Evolutionary conservation across 805 yeast genomes (phyloP).

Genomic region (Monosporozyma aquatica): DNA sequence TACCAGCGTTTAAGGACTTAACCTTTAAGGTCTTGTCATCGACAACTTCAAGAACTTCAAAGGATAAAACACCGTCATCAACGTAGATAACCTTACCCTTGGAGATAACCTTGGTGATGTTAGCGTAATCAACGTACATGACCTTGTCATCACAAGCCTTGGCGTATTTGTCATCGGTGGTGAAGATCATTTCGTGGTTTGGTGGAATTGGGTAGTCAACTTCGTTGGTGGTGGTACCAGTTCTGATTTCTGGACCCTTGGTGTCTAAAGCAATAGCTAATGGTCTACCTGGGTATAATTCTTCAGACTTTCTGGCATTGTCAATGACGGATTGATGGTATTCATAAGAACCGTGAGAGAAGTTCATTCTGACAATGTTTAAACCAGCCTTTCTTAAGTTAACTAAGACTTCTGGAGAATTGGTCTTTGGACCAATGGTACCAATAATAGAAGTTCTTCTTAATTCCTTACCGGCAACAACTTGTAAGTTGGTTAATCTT

Average conservation of each 20-base stretch:
- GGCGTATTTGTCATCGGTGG: constrained; percentile 79
- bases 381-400: constrained; percentile 93
- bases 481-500: constrained; percentile 79
- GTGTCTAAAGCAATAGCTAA: constrained; percentile 97
- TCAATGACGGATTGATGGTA: constrained; percentile 96
- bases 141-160: constrained; percentile 63
- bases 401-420: constrained; percentile 74
- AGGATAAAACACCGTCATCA: constrained; percentile 96
- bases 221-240: constrained; percentile 82
- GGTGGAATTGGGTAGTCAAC: constrained; percentile 75
- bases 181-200: constrained; percentile 83
- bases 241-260: constrained; percentile 99
- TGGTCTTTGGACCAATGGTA: constrained; percentile 98
- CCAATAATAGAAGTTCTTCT: constrained; percentile 97
- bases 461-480: constrained; percentile 65
- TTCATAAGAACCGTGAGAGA: constrained; percentile 96
- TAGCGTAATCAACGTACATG: constrained; percentile 90
- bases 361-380: constrained; percentile 97
- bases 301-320: constrained; percentile 91
- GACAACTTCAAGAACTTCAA: constrained; percentile 77
- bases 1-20: constrained; percentile 86
- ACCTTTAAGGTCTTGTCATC: constrained; percentile 80
- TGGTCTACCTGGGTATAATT: constrained; percentile 88
- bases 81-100: constrained; percentile 85
- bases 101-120: constrained; percentile 89